A percentile compares a stretch with the other conserved stretches of the same genome.
These are phyloP conservation scores for Persicaria tinctoria DNA, from an alignment of 148 eudicot genomes.

Conservation along the genomic window DNA sequence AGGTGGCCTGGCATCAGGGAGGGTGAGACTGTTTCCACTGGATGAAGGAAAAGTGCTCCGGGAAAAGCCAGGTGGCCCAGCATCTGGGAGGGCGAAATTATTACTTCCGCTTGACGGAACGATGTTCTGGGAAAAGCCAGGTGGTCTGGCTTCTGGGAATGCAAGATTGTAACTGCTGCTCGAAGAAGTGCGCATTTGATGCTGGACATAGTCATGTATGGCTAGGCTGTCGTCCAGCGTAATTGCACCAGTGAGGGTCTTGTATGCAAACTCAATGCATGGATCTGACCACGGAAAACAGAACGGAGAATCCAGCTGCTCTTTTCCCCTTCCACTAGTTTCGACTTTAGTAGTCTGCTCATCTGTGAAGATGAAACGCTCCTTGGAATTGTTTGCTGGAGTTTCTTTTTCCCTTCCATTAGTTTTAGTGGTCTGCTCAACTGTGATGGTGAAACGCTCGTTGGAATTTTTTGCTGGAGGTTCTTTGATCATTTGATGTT, in stretches of 20 bases:
- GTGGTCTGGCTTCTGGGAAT: constrained; percentile 13
- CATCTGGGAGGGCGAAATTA: background rate
- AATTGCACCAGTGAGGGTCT: constrained; percentile 77
- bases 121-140: background rate
- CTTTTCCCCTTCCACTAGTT: constrained; percentile 13
- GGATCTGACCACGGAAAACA: constrained; percentile 61
- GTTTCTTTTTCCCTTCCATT: constrained; percentile 15
- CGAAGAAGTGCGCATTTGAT: constrained; percentile 29
- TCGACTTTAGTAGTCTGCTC: constrained; percentile 15
- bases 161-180: constrained; percentile 7
- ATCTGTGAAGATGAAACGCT: constrained; percentile 14
- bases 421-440: constrained; percentile 16
- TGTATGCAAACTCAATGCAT: constrained; percentile 71
- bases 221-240: constrained; percentile 51
- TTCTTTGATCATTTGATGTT: constrained; percentile 13
- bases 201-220: constrained; percentile 38
- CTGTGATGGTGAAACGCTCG: constrained; percentile 11
- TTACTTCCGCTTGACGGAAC: background rate
- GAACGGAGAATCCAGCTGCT: constrained; percentile 20
- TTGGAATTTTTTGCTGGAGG: background rate
- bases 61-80: constrained; percentile 11
- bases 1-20: constrained; percentile 12
- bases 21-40: background rate
- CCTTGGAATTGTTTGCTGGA: background rate
- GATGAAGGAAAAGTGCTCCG: background rate